A percentile compares a stretch with the other conserved stretches of the same genome.
Evolutionary conservation across 768 basidiomycete genomes (phyloP).

Genomic region (Phaeotremella skinneri): DNA sequence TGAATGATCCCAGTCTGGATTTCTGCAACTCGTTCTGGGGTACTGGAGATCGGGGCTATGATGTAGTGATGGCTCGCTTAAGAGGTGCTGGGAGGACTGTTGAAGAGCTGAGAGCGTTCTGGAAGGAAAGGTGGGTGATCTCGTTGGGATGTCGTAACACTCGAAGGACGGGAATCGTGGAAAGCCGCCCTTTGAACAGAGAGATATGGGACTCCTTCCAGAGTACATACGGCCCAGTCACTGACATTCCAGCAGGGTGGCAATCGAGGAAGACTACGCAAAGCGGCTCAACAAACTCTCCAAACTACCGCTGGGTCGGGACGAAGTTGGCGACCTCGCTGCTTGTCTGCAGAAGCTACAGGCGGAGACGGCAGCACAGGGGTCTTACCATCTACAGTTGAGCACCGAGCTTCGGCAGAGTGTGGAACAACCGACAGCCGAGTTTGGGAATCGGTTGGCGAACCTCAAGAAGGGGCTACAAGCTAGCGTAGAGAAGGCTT

Average conservation of each 20-base stretch:
- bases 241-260: slow-evolving; percentile 58
- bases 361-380: slow-evolving; percentile 79
- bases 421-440: slow-evolving; percentile 59
- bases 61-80: slow-evolving; percentile 83
- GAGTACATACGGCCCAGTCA: neutral
- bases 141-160: slow-evolving; percentile 6
- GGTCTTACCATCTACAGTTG: slow-evolving; percentile 67
- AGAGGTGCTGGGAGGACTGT: slow-evolving; percentile 77
- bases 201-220: too few species aligned
- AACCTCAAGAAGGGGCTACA: slow-evolving; percentile 56
- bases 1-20: slow-evolving; percentile 66
- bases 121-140: slow-evolving; percentile 81
- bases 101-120: slow-evolving; percentile 82
- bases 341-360: slow-evolving; percentile 75
- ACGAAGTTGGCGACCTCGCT: slow-evolving; percentile 88
- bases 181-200: too few species aligned
- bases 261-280: slow-evolving; percentile 93
- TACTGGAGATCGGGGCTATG: slow-evolving; percentile 76
- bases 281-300: slow-evolving; percentile 76
- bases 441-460: slow-evolving; percentile 27
- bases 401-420: slow-evolving; percentile 72
- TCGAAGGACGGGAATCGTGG: neutral
- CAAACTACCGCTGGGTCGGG: slow-evolving; percentile 71
- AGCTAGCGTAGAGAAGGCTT: slow-evolving; percentile 77
- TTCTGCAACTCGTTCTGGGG: slow-evolving; percentile 99